Evolutionary conservation across 208 protist species (phyloP).

Genomic region (Tritrichomonas foetus): DNA sequence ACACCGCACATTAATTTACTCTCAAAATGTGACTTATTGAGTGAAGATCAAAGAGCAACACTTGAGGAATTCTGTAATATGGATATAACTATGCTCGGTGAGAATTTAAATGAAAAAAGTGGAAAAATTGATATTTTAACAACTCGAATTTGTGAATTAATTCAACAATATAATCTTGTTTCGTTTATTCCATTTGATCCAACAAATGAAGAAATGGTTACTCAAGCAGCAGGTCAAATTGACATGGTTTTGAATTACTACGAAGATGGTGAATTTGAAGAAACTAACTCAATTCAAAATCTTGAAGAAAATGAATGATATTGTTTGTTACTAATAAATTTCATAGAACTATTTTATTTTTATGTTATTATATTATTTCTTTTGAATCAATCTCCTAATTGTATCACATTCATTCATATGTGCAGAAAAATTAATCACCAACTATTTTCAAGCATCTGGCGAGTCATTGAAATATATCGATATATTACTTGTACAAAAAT

Average conservation of each 20-base stretch:
- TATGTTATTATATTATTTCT: too few species aligned
- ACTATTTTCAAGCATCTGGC: too few species aligned
- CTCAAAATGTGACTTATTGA: constrained; percentile 22
- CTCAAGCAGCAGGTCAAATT: not conserved
- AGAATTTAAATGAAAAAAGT: not conserved
- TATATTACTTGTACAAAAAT: too few species aligned
- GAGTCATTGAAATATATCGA: too few species aligned
- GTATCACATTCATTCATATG: too few species aligned
- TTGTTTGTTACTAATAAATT: too few species aligned
- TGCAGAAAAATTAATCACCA: too few species aligned
- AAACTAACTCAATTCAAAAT: too few species aligned
- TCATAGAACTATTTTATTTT: too few species aligned
- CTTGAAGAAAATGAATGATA: too few species aligned
- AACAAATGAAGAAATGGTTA: not conserved
- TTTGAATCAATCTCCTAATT: too few species aligned
- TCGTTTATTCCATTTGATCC: constrained; percentile 6
- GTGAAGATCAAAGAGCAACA: not conserved
- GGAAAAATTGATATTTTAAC: not conserved
- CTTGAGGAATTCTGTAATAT: not conserved
- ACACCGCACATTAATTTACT: constrained; percentile 31
- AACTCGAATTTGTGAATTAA: constrained; percentile 20
- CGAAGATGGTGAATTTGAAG: not conserved
- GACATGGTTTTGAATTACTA: constrained; percentile 14
- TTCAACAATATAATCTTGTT: not conserved
- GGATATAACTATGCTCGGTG: not conserved